Evolutionary conservation across 1,139 yeast species (phyloP).

Genomic region (Suhomyces taliae): DNA sequence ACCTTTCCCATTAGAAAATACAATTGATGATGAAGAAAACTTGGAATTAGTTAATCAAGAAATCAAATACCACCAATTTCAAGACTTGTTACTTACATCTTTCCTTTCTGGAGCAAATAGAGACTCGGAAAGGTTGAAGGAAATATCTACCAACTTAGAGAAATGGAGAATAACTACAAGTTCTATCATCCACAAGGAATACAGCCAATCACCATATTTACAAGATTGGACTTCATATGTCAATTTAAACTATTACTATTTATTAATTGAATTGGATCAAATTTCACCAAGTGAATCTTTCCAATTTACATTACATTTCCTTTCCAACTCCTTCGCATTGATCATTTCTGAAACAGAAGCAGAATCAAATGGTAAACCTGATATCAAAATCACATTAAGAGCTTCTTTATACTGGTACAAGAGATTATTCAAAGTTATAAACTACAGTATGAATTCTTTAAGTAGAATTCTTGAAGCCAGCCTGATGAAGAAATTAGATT

Average conservation of each 20-base stretch:
- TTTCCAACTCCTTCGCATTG: conserved; percentile 42
- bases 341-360: conserved; percentile 25
- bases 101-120: conserved; percentile 6
- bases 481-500: conserved; percentile 13
- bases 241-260: conserved; percentile 40
- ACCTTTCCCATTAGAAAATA: conserved; percentile 12
- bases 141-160: conserved; percentile 30
- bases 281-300: conserved; percentile 37
- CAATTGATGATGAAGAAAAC: conserved; percentile 19
- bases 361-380: conserved; percentile 2
- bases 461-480: conserved; percentile 16
- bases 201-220: conserved; percentile 25
- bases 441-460: conserved; percentile 29
- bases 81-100: conserved; percentile 18
- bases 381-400: conserved; percentile 12
- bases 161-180: conserved; percentile 38
- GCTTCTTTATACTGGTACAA: conserved; percentile 33
- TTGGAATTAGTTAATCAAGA: conserved; percentile 22
- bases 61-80: conserved; percentile 22
- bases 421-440: conserved; percentile 38
- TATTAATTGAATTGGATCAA: conserved; percentile 44
- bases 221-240: conserved; percentile 36
- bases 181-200: conserved; percentile 27
- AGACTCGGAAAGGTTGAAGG: conserved; percentile 15
- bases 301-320: conserved; percentile 44